Base-by-base conservation (phyloP, 495 filamentous ascomycete genomes). In the Melanomma pulvis-pyrius region DNA sequence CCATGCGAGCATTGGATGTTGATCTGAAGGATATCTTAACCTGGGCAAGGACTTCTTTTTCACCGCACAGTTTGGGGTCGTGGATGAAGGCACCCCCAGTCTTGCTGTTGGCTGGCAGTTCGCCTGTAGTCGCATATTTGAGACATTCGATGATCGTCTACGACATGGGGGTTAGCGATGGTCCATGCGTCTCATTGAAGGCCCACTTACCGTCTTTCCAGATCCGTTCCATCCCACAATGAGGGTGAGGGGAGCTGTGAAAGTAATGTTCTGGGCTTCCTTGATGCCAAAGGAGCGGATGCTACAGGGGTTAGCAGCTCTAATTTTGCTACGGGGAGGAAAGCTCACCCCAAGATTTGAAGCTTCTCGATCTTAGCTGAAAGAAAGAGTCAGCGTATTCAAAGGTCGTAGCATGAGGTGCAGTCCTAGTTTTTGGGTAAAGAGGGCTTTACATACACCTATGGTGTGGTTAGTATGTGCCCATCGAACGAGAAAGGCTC, bases 81-180 rank as follows among this genome's bases (percentile, higher is more conserved):
- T 98, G 93, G 59, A 98, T 92, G 74, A 98, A 98, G 52, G 96
- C 93, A 29, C 93, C 94, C 39, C 91, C 90, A 74, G 89, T 92
- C 46, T 73, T 78, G 81, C 89, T 94, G 79, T 97, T 97, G 28
- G 93, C 92, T 25, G 94, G 94, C 1, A 96, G 83, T 65, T 96
- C 89, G 55, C 94, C 94, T 13, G 92, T 97, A 32, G 96, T 97
- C 48, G 90, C 93, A 88, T 96, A 98, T 74, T 97, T 97, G 70
- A 98, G 92, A 74, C 94, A 97, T 76, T 98, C 94, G 78, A 98
- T 98, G 75, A 98, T 96, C 49, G 96, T 98, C 85, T 88, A 68
- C 11, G n/a, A n/a, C n/a, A 53, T 19, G 15, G 12, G 44, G 41
- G 34, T 12, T 30, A 48, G 53, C 60, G 11, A 30, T 59, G 11